Conservation (phyloP, 2,329 filamentous ascomycete genomes). For the Diatrype stigma region DNA sequence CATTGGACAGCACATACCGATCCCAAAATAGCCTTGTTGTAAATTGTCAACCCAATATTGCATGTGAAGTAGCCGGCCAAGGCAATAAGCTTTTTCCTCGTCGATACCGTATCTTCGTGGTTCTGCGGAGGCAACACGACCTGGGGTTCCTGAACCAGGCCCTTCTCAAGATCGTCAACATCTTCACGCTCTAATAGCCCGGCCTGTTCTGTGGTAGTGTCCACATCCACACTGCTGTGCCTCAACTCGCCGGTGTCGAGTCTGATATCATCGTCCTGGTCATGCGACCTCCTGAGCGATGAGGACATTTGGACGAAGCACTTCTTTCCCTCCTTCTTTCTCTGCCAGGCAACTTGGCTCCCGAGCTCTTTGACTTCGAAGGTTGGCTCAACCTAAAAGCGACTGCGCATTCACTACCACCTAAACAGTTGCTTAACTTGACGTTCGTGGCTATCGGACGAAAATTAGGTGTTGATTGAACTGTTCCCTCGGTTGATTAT, state of each 20-base stretch:
- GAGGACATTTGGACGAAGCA: background rate
- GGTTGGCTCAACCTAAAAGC: background rate
- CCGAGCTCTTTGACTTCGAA: no score
- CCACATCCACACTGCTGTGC: background rate
- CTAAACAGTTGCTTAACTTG: background rate
- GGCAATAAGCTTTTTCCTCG: slow-evolving; percentile 4
- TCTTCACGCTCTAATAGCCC: background rate
- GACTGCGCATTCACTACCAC: background rate
- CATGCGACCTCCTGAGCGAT: background rate
- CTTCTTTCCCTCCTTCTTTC: no score
- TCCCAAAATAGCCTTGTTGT: slow-evolving; percentile 55
- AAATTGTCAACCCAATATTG: slow-evolving; percentile 48
- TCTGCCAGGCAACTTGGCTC: no score
- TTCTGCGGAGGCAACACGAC: background rate
- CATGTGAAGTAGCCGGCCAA: slow-evolving; percentile 49
- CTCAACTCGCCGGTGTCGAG: background rate
- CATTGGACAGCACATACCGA: slow-evolving; percentile 32
- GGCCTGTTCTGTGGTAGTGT: background rate
- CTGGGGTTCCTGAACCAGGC: background rate
- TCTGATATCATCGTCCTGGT: background rate
- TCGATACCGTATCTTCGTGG: slow-evolving; percentile 4
- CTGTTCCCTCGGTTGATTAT: no score
- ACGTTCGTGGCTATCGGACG: no score
- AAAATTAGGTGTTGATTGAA: no score
- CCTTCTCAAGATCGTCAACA: background rate